A percentile compares a stretch with the other conserved stretches of the same genome.
phyloP scores from a whole-genome alignment of 2,329 filamentous ascomycete species.

The Zarea fungicola region DNA sequence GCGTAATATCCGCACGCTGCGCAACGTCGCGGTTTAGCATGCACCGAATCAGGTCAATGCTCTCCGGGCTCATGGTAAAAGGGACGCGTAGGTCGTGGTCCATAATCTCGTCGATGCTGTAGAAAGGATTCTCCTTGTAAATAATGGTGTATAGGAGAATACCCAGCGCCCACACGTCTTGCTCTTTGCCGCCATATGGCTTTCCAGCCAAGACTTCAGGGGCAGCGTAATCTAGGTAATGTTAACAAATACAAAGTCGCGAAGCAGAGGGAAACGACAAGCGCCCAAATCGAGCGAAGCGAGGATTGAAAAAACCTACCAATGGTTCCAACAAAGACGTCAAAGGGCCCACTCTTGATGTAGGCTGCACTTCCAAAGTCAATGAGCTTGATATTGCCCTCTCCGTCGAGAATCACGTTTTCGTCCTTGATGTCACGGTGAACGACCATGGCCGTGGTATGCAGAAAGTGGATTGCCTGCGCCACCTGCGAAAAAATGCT shows the following conservation, averaged over 20 bases:
- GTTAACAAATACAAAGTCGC: not conserved
- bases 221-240: conserved; percentile 77
- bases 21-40: conserved; percentile 92
- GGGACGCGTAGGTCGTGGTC: conserved; percentile 91
- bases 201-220: conserved; percentile 94
- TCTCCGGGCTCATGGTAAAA: conserved; percentile 82
- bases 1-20: conserved; percentile 75
- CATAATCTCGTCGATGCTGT: conserved; percentile 98
- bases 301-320: conserved; percentile 51
- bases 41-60: conserved; percentile 81
- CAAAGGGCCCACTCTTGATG: conserved; percentile 96
- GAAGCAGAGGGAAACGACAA: not conserved
- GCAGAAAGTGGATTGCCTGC: conserved; percentile 82
- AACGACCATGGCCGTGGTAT: conserved; percentile 84
- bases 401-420: conserved; percentile 92
- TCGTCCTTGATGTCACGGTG: conserved; percentile 99
- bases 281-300: not conserved
- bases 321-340: conserved; percentile 98
- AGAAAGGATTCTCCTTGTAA: conserved; percentile 99
- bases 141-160: conserved; percentile 98
- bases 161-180: conserved; percentile 96
- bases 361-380: conserved; percentile 98
- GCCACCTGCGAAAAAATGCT: conserved; percentile 96
- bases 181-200: conserved; percentile 90
- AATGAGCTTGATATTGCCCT: conserved; percentile 93